Evolutionary conservation across 1,284 basidiomycete species (phyloP).

Genomic region (Meripilus lineatus): DNA sequence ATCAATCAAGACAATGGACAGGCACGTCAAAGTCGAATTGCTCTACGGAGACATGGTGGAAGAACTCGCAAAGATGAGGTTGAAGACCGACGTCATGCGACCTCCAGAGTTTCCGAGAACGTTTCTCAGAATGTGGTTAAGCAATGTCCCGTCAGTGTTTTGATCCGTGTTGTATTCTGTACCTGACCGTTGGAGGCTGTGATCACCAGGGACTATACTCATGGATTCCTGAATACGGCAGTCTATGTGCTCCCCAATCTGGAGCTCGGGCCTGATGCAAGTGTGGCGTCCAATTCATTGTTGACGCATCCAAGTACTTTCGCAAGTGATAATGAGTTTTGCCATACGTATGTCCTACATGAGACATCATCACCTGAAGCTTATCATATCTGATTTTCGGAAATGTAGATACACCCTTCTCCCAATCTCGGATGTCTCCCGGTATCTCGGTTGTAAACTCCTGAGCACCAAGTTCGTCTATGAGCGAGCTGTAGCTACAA

Average conservation of each 20-base stretch:
- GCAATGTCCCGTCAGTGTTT: slow-evolving; percentile 16
- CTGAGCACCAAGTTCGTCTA: not conserved
- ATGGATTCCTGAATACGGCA: slow-evolving; percentile 23
- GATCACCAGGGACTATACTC: slow-evolving; percentile 27
- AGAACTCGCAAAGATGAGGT: slow-evolving; percentile 15
- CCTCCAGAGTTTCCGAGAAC: slow-evolving; percentile 13
- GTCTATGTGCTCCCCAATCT: slow-evolving; percentile 21
- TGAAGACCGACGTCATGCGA: slow-evolving; percentile 3
- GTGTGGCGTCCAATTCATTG: slow-evolving; percentile 14
- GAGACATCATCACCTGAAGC: not conserved
- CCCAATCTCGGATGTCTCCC: not conserved
- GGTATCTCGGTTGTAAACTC: not conserved
- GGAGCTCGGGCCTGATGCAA: slow-evolving; percentile 13
- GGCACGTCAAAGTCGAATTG: slow-evolving; percentile 10
- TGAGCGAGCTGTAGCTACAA: slow-evolving; percentile 10
- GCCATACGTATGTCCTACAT: slow-evolving; percentile 20
- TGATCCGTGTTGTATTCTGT: not conserved
- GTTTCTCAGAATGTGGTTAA: slow-evolving; percentile 17
- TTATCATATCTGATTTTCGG: slow-evolving; percentile 15
- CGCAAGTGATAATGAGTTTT: slow-evolving; percentile 20
- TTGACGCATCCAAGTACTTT: slow-evolving; percentile 21
- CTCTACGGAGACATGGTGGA: slow-evolving; percentile 12
- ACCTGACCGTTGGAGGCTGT: not conserved
- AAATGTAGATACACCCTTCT: slow-evolving; percentile 2
- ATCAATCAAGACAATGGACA: not conserved